Evolutionary conservation across 116 monocot species (phyloP).

Genomic region (Zostera marina): DNA sequence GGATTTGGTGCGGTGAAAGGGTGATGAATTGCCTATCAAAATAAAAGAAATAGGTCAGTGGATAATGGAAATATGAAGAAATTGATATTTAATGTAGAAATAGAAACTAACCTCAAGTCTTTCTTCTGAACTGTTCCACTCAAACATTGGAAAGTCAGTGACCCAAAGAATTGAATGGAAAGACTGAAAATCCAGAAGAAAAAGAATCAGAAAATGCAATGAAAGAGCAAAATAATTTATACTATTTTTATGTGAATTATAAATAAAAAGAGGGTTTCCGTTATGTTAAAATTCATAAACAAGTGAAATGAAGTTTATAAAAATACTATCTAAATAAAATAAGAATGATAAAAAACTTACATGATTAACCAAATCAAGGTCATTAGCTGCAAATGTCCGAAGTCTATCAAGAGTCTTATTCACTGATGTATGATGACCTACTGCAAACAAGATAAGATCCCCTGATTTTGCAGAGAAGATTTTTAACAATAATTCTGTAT

Average conservation of each 20-base stretch:
- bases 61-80: neutral
- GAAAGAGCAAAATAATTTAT: neutral
- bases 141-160: constrained; percentile 95
- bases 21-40: constrained; percentile 71
- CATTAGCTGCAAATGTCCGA: constrained; percentile 45
- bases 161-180: constrained; percentile 90
- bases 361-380: constrained; percentile 53
- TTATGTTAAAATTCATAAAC: too few species aligned
- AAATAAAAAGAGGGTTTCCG: too few species aligned
- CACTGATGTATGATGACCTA: constrained; percentile 50
- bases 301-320: neutral
- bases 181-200: constrained; percentile 22
- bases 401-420: constrained; percentile 83
- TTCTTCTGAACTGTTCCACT: constrained; percentile 85
- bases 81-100: neutral
- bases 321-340: neutral
- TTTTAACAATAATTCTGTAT: constrained; percentile 32
- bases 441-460: constrained; percentile 88
- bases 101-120: constrained; percentile 61
- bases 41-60: constrained; percentile 2
- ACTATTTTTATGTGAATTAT: too few species aligned
- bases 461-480: constrained; percentile 39
- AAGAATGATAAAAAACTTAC: constrained; percentile 21
- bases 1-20: constrained; percentile 96
- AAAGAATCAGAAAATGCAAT: neutral